Evolutionary conservation across 2,329 filamentous ascomycete species (phyloP), one percentile per base, ranked within the genome.

Genomic region (Exophiala xenobiotica): DNA sequence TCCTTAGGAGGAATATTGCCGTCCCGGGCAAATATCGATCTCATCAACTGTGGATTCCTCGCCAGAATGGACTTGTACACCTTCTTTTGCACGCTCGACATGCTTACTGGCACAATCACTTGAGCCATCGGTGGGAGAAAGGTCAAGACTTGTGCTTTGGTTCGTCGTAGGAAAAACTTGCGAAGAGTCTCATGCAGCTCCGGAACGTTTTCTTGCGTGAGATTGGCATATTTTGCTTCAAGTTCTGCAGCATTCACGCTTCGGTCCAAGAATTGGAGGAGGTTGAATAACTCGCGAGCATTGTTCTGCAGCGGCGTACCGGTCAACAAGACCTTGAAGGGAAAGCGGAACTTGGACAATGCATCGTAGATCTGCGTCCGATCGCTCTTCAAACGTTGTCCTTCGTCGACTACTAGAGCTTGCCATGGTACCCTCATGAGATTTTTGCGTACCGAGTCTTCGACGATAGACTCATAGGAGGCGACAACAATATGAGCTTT

Each of bases 341-440:
- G 88, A 23, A 91, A 83, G 44, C 82, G 86, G 68, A 96, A 81
- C 2, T 81, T 77, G 35, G 74, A 80, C 5, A 99, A 75, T 2
- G 87, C 84, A 26, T 77, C 77, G 67, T 97, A 97, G 0, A 97
- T 78, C 33, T 86, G 75, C 44, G 87, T 93, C 63, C 87, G 83
- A 66, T 97, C 92, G 64, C 95, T 97, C 70, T 99, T 99, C 51
- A 99, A 75, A 3, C 93, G 84, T 64, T 99, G 93, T 2, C 93
- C 93, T 72, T 99, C 93, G 63, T 99, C 93, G 1, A 97, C 88
- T 11, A 99, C 82, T 24, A 99, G 74, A 0, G 89, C 92, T 44
- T 85, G 83, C 93, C 93, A 99, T 35, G 83, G 83, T 18, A 95
- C 81, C 9, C 74, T 74, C 20, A 76, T 79, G 66, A 99, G 88